Base-by-base conservation (phyloP, 169 alveolate genomes). In the Sarcocystis neurona region DNA sequence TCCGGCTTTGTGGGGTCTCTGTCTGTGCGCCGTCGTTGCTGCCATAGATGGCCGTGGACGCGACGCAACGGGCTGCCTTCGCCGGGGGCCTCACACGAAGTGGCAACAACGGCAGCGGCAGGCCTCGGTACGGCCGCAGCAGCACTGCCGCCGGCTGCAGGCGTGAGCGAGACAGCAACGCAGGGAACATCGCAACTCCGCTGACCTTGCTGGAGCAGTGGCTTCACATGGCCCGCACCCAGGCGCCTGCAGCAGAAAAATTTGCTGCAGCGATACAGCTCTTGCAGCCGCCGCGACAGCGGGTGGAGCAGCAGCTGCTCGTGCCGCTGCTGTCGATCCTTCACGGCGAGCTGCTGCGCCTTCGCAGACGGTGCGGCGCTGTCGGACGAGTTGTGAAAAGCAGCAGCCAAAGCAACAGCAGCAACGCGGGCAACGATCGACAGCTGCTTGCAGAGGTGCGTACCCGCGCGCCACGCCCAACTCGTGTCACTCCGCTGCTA, bases 221-320 rank as follows among this genome's bases (percentile, higher is more conserved):
- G 66, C 66, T 53, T 53, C 66, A 23, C 23, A 23, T 15, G 12
- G 66, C 66, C 23, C 23, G 12, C 34, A 37, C 41, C 18, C 82
- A 39, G 30, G 82, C 82, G 53, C 82, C 82, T 6, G 39, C 27
- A 1, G 82, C 82, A 39, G 23, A n/a, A 0, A n/a, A 2, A 18
- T 72, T 72, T 27, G 82, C 32, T 39, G 82, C 82, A 2, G 82
- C 82, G 3, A 56, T 20, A 3, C 58, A 37, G 32, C 82, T 72
- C 56, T 53, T 72, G 18, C 82, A 72, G 82, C 53, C 39, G 39
- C 82, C 82, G 1, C 58, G 37, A 39, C 53, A 37, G 82, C 10
- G 82, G n/a, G 82, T 53, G 34, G 82, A 72, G 82, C 53, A 37
- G 82, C n/a, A 20, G 82, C 82, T 72, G 39, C 56, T 72, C 3